Evolutionary conservation across 345 rosid genomes (phyloP).

Genomic region (Eucalyptus tenuipes): DNA sequence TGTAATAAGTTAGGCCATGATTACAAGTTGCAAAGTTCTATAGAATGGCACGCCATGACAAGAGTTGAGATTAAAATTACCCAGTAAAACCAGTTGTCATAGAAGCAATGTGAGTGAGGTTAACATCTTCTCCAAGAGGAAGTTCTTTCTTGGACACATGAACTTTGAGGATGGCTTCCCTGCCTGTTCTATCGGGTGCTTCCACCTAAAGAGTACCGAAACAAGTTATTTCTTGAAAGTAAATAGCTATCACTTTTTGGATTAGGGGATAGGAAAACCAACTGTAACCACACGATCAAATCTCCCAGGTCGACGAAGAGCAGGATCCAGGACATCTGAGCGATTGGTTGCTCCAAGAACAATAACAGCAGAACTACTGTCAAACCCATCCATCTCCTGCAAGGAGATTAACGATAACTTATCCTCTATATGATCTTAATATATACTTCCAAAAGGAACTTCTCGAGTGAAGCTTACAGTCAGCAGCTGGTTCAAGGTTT

Average conservation of each 20-base stretch:
- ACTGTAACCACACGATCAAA: constrained; percentile 96
- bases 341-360: constrained; percentile 99
- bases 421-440: background rate
- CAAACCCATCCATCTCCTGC: constrained; percentile 99
- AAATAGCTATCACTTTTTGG: background rate
- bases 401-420: constrained; percentile 2
- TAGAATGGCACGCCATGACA: background rate
- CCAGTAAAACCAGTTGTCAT: constrained; percentile 99
- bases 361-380: constrained; percentile 86
- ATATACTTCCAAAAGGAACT: background rate
- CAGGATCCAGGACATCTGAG: constrained; percentile 92
- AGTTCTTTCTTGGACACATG: constrained; percentile 77
- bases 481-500: constrained; percentile 93
- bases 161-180: constrained; percentile 87
- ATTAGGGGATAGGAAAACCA: constrained; percentile 11
- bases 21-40: background rate
- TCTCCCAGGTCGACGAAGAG: constrained; percentile 96
- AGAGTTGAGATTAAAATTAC: constrained; percentile 14
- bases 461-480: constrained; percentile 38
- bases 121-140: constrained; percentile 69
- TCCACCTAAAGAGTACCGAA: constrained; percentile 50
- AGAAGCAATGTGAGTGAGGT: constrained; percentile 70
- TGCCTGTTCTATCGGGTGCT: constrained; percentile 80
- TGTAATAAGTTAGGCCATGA: background rate
- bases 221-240: background rate